phyloP scores from a whole-genome alignment of 129 eudicot genomes.

The Helianthus tuberosus region DNA sequence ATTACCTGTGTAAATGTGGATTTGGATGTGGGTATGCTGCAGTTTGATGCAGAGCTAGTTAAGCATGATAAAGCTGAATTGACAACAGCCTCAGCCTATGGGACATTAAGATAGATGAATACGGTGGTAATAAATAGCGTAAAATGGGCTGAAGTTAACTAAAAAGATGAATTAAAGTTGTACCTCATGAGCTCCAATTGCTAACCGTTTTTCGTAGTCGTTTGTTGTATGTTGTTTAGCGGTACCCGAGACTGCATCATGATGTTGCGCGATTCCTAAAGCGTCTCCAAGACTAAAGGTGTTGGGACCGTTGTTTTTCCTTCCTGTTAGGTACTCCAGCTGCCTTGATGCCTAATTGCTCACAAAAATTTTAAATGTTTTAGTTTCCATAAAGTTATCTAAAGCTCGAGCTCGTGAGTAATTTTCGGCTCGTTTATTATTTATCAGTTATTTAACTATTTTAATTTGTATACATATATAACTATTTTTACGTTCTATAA shows the following conservation, averaged over 20 bases:
- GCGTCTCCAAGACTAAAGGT: conserved; percentile 83
- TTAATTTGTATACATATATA: too few relatives aligned
- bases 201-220: conserved; percentile 85
- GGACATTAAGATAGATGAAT: too few relatives aligned
- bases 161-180: neutral
- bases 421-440: too few relatives aligned
- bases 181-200: conserved; percentile 87
- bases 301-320: conserved; percentile 46
- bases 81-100: conserved; percentile 68
- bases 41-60: conserved; percentile 40
- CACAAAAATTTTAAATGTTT: neutral
- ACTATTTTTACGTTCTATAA: too few relatives aligned
- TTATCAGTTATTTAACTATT: too few relatives aligned
- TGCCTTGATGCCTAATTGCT: conserved; percentile 80
- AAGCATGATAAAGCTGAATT: conserved; percentile 74
- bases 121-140: neutral
- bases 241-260: conserved; percentile 89
- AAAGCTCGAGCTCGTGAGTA: too few relatives aligned
- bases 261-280: conserved; percentile 92
- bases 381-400: neutral
- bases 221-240: conserved; percentile 89
- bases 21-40: conserved; percentile 38
- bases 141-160: neutral
- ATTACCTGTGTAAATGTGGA: conserved; percentile 64
- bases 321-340: conserved; percentile 73